A percentile compares a stretch with the other conserved stretches of the same genome.
Evolutionary conservation across 768 basidiomycete species (phyloP).

Genomic region (Epithele typhae): DNA sequence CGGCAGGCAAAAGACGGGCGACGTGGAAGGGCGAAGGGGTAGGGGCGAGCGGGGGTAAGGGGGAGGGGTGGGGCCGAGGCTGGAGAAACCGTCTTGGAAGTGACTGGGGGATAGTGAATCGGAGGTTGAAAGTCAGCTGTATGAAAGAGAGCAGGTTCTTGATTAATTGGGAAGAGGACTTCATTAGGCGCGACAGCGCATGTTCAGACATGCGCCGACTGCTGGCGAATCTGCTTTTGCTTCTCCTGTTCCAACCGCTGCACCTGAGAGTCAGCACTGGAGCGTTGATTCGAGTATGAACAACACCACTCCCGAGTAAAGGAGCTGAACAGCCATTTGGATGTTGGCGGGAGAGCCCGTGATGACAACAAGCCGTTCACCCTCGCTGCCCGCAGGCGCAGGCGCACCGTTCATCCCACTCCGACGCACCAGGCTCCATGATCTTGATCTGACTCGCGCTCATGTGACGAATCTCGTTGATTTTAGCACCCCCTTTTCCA

Average conservation of each 20-base stretch:
- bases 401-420: conserved; percentile 67
- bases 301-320: conserved; percentile 63
- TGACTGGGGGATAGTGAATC: background rate
- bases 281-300: too few species aligned
- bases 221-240: conserved; percentile 64
- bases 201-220: conserved; percentile 13
- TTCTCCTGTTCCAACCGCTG: conserved; percentile 88
- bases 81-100: background rate
- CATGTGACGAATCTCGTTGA: conserved; percentile 96
- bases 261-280: background rate
- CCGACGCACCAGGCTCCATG: conserved; percentile 90
- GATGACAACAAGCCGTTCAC: conserved; percentile 92
- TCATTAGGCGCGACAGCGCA: background rate
- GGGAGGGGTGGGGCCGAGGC: background rate
- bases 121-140: background rate
- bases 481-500: conserved; percentile 96
- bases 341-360: conserved; percentile 95
- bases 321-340: conserved; percentile 90
- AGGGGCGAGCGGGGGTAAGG: background rate
- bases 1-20: conserved; percentile 4
- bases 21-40: background rate
- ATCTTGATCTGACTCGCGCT: conserved; percentile 97
- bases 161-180: background rate
- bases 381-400: conserved; percentile 72
- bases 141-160: background rate